phyloP scores from a whole-genome alignment of 495 filamentous ascomycete genomes.

The Hyaloscypha finlandica region DNA sequence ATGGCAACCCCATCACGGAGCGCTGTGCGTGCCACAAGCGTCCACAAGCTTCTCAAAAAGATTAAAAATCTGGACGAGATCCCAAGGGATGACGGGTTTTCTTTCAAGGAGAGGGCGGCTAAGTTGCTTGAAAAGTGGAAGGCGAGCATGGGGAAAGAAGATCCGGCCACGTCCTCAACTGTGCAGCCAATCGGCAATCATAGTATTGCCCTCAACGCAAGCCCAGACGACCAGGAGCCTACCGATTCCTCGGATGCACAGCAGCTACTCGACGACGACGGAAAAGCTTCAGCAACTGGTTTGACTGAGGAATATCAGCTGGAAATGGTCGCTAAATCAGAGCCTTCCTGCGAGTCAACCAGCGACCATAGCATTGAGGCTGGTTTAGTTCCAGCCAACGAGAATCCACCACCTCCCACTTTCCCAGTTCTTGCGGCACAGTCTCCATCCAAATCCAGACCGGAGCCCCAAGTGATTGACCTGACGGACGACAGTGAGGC shows the following conservation, averaged over 20 bases:
- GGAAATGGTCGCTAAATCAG: background rate
- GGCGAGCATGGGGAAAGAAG: background rate
- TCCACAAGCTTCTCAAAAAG: background rate
- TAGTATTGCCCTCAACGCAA: background rate
- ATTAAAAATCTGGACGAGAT: conserved; percentile 3
- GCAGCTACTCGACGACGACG: background rate
- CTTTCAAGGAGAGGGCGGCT: background rate
- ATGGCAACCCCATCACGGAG: background rate
- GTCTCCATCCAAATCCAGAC: background rate
- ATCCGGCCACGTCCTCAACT: background rate
- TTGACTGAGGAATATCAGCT: background rate
- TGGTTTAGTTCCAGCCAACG: background rate
- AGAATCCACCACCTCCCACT: background rate
- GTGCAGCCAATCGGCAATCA: background rate
- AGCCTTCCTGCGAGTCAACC: conserved; percentile 3
- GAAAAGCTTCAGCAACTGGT: background rate
- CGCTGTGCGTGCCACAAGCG: background rate
- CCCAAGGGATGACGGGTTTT: background rate
- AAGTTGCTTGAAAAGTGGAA: conserved; percentile 2
- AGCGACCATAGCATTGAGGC: background rate
- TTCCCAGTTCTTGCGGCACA: background rate
- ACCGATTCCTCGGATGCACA: background rate
- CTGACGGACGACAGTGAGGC: conserved; percentile 1
- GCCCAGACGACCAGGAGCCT: background rate
- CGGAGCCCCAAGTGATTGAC: background rate